Conservation (phyloP, 164 flowering plant genomes). For the Chimonanthus salicifolius region DNA sequence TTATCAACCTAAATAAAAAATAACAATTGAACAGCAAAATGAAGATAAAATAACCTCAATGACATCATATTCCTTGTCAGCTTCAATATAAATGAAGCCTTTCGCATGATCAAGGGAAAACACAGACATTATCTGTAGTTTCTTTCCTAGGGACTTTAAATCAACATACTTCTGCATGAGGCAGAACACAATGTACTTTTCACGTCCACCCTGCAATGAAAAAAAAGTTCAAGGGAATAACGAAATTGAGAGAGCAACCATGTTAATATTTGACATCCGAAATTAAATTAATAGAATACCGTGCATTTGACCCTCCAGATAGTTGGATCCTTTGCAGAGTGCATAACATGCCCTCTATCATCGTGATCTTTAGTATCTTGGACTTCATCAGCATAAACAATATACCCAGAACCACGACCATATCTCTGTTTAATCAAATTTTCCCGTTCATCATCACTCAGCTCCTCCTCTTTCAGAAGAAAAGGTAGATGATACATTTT, state of each 20-base stretch:
- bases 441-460: conserved; percentile 66
- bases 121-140: conserved; percentile 67
- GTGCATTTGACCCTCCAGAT: conserved; percentile 80
- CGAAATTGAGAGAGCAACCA: neutral
- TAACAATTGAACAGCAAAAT: neutral
- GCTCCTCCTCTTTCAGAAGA: conserved; percentile 66
- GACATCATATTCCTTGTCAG: conserved; percentile 64
- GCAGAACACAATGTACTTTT: conserved; percentile 70
- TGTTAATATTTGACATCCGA: neutral
- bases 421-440: conserved; percentile 56
- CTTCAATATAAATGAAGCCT: conserved; percentile 80
- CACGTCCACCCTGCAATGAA: conserved; percentile 71
- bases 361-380: conserved; percentile 29
- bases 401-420: conserved; percentile 37
- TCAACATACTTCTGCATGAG: conserved; percentile 89
- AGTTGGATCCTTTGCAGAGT: conserved; percentile 43
- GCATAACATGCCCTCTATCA: conserved; percentile 20
- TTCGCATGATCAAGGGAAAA: conserved; percentile 72
- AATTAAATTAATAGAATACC: conserved; percentile 32
- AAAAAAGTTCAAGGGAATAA: neutral
- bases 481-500: conserved; percentile 35
- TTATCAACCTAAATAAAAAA: neutral
- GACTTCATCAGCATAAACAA: conserved; percentile 46
- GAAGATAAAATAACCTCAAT: conserved; percentile 47
- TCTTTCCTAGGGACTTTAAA: conserved; percentile 46